Evolutionary conservation across 352 stramenopile species (phyloP).

Genomic region (Phytopythium sindhum): DNA sequence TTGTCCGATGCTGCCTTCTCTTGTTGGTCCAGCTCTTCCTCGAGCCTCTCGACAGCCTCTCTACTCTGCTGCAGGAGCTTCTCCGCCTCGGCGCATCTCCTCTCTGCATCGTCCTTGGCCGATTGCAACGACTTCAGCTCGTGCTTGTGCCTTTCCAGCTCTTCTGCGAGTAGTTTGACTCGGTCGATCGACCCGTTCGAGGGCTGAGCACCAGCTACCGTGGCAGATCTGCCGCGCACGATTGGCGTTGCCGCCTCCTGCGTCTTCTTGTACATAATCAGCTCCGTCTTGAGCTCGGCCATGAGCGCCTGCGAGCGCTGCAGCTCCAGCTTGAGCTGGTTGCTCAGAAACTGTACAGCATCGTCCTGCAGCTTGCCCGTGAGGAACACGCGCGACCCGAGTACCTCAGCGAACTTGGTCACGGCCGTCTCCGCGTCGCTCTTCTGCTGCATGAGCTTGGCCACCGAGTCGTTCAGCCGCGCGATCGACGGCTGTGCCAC

Average conservation of each 20-base stretch:
- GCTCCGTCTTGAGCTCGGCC: slow-evolving; percentile 19
- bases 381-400: slow-evolving; percentile 30
- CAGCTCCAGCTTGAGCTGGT: slow-evolving; percentile 26
- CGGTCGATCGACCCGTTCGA: neutral
- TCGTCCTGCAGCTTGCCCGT: slow-evolving; percentile 26
- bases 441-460: slow-evolving; percentile 40
- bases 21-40: slow-evolving; percentile 37
- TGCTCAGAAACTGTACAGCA: slow-evolving; percentile 28
- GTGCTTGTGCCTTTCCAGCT: neutral
- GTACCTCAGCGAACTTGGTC: slow-evolving; percentile 26
- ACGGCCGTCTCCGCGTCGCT: slow-evolving; percentile 33
- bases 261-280: slow-evolving; percentile 10
- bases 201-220: neutral
- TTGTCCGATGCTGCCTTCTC: slow-evolving; percentile 44
- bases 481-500: slow-evolving; percentile 17
- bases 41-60: slow-evolving; percentile 33
- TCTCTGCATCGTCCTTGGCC: slow-evolving; percentile 22
- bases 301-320: slow-evolving; percentile 21
- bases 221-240: neutral
- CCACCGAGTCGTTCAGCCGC: slow-evolving; percentile 25
- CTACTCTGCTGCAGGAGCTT: slow-evolving; percentile 22
- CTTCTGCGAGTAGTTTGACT: neutral
- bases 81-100: slow-evolving; percentile 23
- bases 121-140: neutral
- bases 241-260: neutral